phyloP scores from a whole-genome alignment of 257 asterid genomes.

The Fraxinus excelsior region DNA sequence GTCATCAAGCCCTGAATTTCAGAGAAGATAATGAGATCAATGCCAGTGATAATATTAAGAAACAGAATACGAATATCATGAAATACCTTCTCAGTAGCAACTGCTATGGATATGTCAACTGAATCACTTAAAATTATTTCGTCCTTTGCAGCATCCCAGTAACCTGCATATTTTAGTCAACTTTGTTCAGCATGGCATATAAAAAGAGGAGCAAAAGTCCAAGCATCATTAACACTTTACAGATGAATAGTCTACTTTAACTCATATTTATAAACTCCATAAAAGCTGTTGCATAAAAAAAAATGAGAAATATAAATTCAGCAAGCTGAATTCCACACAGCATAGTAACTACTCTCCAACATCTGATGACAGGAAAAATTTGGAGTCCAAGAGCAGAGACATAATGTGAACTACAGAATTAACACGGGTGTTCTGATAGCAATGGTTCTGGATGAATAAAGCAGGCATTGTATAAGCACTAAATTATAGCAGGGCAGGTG shows the following conservation, averaged over 20 bases:
- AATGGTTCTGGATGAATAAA: not conserved
- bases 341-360: constrained; percentile 1
- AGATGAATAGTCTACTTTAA: constrained; percentile 9
- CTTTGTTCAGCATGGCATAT: constrained; percentile 25
- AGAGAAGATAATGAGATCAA: constrained; percentile 29
- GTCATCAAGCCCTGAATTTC: constrained; percentile 92
- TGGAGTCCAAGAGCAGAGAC: constrained; percentile 5
- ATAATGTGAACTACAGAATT: not conserved
- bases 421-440: not conserved
- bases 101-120: constrained; percentile 97
- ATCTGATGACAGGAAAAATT: constrained; percentile 18
- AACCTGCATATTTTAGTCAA: constrained; percentile 55
- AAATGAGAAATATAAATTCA: constrained; percentile 1
- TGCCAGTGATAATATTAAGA: constrained; percentile 17
- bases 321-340: constrained; percentile 23
- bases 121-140: constrained; percentile 71
- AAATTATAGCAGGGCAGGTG: not conserved
- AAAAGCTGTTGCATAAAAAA: constrained; percentile 14
- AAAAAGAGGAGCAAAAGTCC: constrained; percentile 12
- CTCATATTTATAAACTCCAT: constrained; percentile 2
- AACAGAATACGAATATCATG: constrained; percentile 19
- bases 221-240: constrained; percentile 1
- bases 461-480: not conserved
- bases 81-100: constrained; percentile 95
- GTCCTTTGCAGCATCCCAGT: constrained; percentile 78